Conservation (phyloP, 2,329 filamentous ascomycete genomes). For the Alternaria sp. region DNA sequence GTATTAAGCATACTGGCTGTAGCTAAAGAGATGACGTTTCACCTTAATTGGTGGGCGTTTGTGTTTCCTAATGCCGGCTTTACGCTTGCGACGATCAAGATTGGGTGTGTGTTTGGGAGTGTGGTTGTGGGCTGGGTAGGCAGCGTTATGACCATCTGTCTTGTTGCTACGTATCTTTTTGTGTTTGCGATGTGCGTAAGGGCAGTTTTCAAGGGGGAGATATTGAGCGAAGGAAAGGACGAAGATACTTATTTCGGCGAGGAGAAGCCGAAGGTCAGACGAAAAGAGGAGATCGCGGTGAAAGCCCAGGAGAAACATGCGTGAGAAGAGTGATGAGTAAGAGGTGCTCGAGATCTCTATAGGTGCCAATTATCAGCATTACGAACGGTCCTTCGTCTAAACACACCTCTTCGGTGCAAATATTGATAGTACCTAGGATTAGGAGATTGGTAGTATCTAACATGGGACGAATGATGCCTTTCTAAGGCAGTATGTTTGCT, state of each 20-base stretch:
- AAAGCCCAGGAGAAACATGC: neutral
- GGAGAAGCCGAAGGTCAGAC: conserved; percentile 1
- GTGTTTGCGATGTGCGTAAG: neutral
- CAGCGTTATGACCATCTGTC: neutral
- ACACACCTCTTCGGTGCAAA: too few relatives aligned
- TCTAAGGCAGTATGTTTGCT: too few relatives aligned
- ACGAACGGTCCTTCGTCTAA: too few relatives aligned
- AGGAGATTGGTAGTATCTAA: too few relatives aligned
- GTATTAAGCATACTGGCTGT: conserved; percentile 31
- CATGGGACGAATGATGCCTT: too few relatives aligned
- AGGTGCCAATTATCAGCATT: too few relatives aligned
- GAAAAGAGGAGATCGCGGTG: neutral
- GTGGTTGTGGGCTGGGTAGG: neutral
- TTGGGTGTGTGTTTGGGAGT: neutral
- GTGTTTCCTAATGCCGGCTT: conserved; percentile 52
- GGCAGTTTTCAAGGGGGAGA: neutral
- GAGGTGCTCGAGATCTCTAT: neutral
- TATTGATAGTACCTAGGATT: too few relatives aligned
- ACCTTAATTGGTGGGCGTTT: conserved; percentile 66
- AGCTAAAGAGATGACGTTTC: conserved; percentile 57
- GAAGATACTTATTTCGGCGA: conserved; percentile 3
- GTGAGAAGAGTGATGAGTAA: neutral
- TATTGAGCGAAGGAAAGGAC: neutral
- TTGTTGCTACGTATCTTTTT: conserved; percentile 3
- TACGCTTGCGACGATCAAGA: conserved; percentile 36